A percentile compares a stretch with the other conserved stretches of the same genome.
Conservation (phyloP, 305 asterid species). For the Solanum aculeatissimum region DNA sequence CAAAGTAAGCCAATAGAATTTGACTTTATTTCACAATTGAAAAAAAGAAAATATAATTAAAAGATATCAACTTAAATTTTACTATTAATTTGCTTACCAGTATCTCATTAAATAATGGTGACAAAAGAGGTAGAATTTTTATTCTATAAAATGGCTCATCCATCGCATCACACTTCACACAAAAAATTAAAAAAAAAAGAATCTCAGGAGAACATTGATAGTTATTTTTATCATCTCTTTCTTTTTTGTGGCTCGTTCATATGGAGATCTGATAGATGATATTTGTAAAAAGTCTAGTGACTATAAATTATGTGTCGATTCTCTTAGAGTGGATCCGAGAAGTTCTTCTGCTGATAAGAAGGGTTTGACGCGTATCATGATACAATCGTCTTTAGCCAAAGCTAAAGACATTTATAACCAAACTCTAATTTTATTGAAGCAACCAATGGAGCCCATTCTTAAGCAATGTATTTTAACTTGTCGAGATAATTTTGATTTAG, state of each 20-base stretch:
- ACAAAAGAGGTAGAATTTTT: background rate
- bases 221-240: background rate
- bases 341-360: background rate
- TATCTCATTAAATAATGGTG: too few relatives aligned
- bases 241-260: background rate
- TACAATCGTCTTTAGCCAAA: background rate
- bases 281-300: background rate
- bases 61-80: background rate
- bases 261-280: background rate
- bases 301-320: background rate
- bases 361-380: background rate
- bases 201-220: background rate
- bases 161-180: background rate
- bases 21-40: background rate
- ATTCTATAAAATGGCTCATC: background rate
- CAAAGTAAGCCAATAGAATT: background rate
- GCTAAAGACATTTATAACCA: background rate
- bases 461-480: background rate
- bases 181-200: too few relatives aligned
- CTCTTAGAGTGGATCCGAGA: background rate
- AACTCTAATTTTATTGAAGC: background rate
- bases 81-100: background rate
- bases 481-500: too few relatives aligned
- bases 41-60: too few relatives aligned
- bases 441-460: too few relatives aligned